These are phyloP conservation scores for Guyanaporus albipodus DNA, from an alignment of 768 basidiomycete genomes.

Conservation along the genomic window DNA sequence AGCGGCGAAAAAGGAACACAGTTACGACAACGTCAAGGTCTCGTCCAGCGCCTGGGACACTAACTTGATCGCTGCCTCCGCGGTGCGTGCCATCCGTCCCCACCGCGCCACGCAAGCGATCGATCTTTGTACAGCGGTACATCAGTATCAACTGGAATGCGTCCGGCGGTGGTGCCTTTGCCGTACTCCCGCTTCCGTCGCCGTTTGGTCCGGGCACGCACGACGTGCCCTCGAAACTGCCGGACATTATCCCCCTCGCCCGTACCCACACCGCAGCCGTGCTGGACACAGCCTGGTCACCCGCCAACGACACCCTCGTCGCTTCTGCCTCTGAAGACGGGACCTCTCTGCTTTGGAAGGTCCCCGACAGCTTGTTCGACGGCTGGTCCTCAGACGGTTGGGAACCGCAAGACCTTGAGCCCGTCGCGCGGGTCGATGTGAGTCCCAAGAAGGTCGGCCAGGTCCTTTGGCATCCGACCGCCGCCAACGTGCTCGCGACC, in stretches of 20 bases:
- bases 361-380: constrained; percentile 63
- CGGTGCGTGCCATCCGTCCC: constrained; percentile 37
- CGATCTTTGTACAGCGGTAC: constrained; percentile 53
- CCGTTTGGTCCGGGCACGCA: constrained; percentile 53
- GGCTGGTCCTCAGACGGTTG: constrained; percentile 84
- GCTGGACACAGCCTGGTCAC: constrained; percentile 96
- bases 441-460: constrained; percentile 91
- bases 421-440: constrained; percentile 74
- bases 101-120: background rate
- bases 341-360: constrained; percentile 88
- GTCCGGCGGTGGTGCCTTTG: constrained; percentile 90
- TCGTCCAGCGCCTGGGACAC: constrained; percentile 96
- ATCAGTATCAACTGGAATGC: constrained; percentile 93
- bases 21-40: constrained; percentile 79
- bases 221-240: constrained; percentile 71
- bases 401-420: constrained; percentile 80
- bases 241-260: constrained; percentile 88
- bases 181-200: constrained; percentile 83
- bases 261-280: constrained; percentile 81
- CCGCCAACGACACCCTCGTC: constrained; percentile 86
- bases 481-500: constrained; percentile 78
- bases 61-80: constrained; percentile 83
- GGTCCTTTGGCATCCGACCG: constrained; percentile 90
- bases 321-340: constrained; percentile 95
- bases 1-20: constrained; percentile 77